Evolutionary conservation across 164 flowering plant genomes (phyloP), one percentile per base, ranked within the genome.

Genomic region (Kingdonia uniflora): DNA sequence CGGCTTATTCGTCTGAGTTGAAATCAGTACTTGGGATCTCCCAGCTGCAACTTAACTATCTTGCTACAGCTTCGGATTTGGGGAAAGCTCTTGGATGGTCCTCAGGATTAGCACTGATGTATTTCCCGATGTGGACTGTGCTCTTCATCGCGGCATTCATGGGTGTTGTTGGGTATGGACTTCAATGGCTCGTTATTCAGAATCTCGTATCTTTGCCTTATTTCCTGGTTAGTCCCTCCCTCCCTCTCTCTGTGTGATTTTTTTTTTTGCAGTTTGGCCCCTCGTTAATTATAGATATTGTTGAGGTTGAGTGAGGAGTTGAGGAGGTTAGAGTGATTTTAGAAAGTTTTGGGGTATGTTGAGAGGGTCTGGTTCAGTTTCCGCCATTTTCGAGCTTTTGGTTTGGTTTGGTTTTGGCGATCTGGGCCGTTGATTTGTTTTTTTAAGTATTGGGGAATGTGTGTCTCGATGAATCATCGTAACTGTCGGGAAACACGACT

Each of bases 81-180:
- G 99, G 95, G 0, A 92, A 92, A 67, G 79, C 76, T 0, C 66
- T 92, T 15, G 99, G 95, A 0, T 92, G 99, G 99, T 92, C 89
- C 0, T 87, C 95, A 0, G 98, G 98, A 6, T 54, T 87, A n/a
- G 92, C 95, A 12, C 38, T 92, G 19, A 58, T 78, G 71, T 68
- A 74, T 56, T 42, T 88, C 0, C 96, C 95, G 1, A 44, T 88
- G 49, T 73, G 73, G 76, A 51, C 54, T 11, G 96, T 84, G 4
- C 66, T 88, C 54, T 80, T 84, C 67, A 67, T 82, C 38, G 78
- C 95, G n/a, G 96, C 91, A 15, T 66, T 66, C 16, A 73, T 80
- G 80, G 96, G 96, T 0, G 38, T 84, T 23, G 38, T 82, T 37
- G 96, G 88, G 0, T 92, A 92, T 61, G 96, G 90, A 0, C 14